Evolutionary conservation across 352 stramenopile genomes (phyloP), one percentile per base, ranked within the genome.

Genomic region (Phytophthora podocarpi): DNA sequence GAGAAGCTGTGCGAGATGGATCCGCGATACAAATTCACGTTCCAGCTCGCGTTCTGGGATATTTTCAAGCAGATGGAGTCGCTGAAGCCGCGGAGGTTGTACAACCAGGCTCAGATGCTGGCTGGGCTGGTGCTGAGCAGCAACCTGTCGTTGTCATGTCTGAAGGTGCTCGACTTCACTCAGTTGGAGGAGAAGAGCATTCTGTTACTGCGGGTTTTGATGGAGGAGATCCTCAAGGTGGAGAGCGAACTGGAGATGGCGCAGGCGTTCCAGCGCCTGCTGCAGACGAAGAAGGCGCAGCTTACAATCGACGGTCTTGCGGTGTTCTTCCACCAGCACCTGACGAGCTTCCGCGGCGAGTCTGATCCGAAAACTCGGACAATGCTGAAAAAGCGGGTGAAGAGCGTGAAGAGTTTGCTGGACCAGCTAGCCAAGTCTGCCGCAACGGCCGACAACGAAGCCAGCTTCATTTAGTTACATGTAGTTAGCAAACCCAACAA

Each of bases 1-100:
- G 74, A 86, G 34, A 91, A 97, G 34, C 80, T 99, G 51, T 98
- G 94, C 61, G 89, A 98, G 67, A 97, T 95, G 70, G 93, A 99
- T 60, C 77, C 68, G 30, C 93, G 96, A 35, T 97, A 93, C 73
- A 98, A 97, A 57, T 99, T 98, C 62, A 98, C 94, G 16, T 89
- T 98, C 43, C 96, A 98, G 64, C 80, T 99, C 16, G 91, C 96
- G 36, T 99, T 97, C 67, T 99, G 96, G 97, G 97, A 99, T 76
- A 72, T 84, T 32, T 98, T 99, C 68, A 99, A 99, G 79, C 88
- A 97, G 51, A 67, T 93, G 35, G 72, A 85, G 57, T 69, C 72
- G 35, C 80, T 98, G 36, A 87, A 88, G 63, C 79, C 79, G 41
- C 80, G 95, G 21, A 93, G 93, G 59, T 74, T 93, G 48, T 97